These are phyloP conservation scores for Begonia fuchsioides DNA, from an alignment of 306 rosid species.

Conservation along the genomic window DNA sequence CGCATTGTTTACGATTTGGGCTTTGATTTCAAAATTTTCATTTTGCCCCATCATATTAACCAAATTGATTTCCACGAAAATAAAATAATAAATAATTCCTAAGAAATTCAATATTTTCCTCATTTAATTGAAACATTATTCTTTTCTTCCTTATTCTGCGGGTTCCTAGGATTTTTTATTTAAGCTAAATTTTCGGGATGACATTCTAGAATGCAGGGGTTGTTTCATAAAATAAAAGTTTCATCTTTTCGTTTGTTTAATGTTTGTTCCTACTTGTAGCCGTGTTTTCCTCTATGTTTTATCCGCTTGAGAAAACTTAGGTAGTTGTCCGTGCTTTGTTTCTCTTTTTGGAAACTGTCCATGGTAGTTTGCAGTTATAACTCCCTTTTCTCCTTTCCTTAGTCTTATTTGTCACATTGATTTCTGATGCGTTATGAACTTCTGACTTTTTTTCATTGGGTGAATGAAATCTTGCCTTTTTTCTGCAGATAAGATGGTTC, in stretches of 20 bases:
- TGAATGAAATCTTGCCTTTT: slow-evolving; percentile 2
- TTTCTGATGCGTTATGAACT: neutral
- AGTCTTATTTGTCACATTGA: neutral
- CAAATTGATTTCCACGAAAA: neutral
- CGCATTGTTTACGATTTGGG: neutral
- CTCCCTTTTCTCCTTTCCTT: neutral
- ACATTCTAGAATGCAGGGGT: no score
- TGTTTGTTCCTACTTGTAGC: no score
- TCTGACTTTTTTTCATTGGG: neutral
- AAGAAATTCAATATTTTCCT: neutral
- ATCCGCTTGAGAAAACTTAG: no score
- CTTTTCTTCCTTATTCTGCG: neutral
- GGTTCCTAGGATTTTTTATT: neutral
- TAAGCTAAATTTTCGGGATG: no score
- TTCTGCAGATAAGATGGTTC: neutral
- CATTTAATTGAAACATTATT: neutral
- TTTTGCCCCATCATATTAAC: neutral
- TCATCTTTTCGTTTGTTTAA: no score
- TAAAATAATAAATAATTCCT: neutral
- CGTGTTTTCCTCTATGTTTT: no score
- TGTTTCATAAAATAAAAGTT: no score
- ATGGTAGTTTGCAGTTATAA: neutral
- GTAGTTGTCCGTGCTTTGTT: neutral
- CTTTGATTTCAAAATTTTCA: neutral
- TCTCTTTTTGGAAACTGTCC: neutral